Percentiles rank a stretch among this genome's conserved stretches.
Conservation (phyloP, 352 stramenopile species). For the Phytophthora palmivora region DNA sequence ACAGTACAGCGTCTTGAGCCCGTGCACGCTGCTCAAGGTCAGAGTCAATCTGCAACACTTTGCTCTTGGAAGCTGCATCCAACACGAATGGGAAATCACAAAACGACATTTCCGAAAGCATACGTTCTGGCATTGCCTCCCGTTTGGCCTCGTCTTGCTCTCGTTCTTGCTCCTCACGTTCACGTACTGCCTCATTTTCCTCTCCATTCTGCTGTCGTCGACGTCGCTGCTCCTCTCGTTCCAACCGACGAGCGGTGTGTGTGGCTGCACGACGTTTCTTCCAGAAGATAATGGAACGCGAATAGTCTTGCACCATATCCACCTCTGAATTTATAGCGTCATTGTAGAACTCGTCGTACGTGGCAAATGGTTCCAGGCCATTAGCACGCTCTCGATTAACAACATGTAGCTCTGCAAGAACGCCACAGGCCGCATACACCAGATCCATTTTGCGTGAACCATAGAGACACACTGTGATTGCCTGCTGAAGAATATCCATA, state of each 20-base stretch:
- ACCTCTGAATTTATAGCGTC: slow-evolving; percentile 84
- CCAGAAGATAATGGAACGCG: slow-evolving; percentile 72
- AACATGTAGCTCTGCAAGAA: slow-evolving; percentile 71
- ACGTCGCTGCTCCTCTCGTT: slow-evolving; percentile 26
- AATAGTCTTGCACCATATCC: slow-evolving; percentile 83
- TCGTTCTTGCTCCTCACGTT: slow-evolving; percentile 24
- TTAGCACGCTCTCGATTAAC: slow-evolving; percentile 56
- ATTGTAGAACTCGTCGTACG: slow-evolving; percentile 85
- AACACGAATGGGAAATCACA: slow-evolving; percentile 85
- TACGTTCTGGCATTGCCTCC: slow-evolving; percentile 46
- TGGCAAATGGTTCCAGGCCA: slow-evolving; percentile 50
- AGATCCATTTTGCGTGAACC: slow-evolving; percentile 77
- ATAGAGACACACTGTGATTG: slow-evolving; percentile 81
- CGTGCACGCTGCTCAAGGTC: slow-evolving; percentile 72
- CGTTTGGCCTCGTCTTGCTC: slow-evolving; percentile 21
- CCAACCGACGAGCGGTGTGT: slow-evolving; percentile 19
- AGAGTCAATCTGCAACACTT: slow-evolving; percentile 79
- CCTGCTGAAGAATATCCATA: slow-evolving; percentile 76
- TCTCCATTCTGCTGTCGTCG: slow-evolving; percentile 24
- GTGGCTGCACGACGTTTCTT: slow-evolving; percentile 58
- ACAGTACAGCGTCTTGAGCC: slow-evolving; percentile 62
- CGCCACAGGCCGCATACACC: slow-evolving; percentile 72
- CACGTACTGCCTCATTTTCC: slow-evolving; percentile 22
- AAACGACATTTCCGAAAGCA: slow-evolving; percentile 83
- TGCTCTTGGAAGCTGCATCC: slow-evolving; percentile 80